Evolutionary conservation across 768 basidiomycete genomes (phyloP), one percentile per base, ranked within the genome.

Genomic region (Boletus rex-veris): DNA sequence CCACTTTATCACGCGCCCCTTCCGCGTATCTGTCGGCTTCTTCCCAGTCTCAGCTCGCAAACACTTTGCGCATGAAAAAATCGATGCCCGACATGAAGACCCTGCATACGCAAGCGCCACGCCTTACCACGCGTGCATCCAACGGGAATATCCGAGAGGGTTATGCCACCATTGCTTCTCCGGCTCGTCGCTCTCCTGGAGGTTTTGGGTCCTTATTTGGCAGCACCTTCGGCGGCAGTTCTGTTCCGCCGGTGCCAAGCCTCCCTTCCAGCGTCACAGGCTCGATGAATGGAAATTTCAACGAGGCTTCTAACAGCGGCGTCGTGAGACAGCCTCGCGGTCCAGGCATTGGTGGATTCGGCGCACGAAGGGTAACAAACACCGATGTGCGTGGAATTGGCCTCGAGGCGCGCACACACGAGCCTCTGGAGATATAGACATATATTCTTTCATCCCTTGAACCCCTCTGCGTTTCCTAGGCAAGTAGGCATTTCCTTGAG

Each of bases 21-120:
- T 90, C 90, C 11, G 84, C 88, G 9, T 92, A 91, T 66, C 79
- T 92, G 21, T 78, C 81, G 12, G 79, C 86, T 7, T 71, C 74
- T 50, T 68, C 69, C 64, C 65, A 65, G 59, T 74, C 75, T 60
- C 76, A 71, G 59, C 78, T 75, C 44, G 69, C 71, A 16, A 74
- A 65, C 50, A 76, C 83, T 39, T 80, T 98, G 50, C 86, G 95
- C 39, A 84, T 87, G 71, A 98, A 98, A 79, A 97, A 97, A 74
- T 96, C 93, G 21, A 98, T 98, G 97, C 97, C 97, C 3, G 93
- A 98, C 72, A 85, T 98, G 84, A 91, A 91, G 74, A 88, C 88
- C 15, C 72, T 92, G 58, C 90, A 91, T 56, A 77, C 85, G 16
- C 84, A 86, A 63, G 85, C 86, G 1, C 90, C 89, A 33, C 86